Evolutionary conservation across 169 alveolate species (phyloP).

Genomic region (Eimeria necatrix): DNA sequence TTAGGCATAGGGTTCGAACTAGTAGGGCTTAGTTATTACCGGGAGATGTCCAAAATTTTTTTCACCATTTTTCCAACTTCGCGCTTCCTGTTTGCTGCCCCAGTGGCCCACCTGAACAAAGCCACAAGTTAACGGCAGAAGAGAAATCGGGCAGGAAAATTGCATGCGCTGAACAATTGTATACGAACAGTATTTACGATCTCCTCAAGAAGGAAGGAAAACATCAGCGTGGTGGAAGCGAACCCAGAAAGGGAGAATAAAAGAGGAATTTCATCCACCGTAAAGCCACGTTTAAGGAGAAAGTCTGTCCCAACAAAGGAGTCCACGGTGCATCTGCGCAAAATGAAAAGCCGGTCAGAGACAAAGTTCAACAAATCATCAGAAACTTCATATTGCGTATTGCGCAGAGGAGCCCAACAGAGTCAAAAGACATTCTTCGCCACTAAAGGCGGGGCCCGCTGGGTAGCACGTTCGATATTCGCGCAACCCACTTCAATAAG

Average conservation of each 20-base stretch:
- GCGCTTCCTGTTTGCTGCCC: slow-evolving; percentile 64
- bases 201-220: neutral
- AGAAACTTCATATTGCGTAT: neutral
- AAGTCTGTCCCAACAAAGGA: slow-evolving; percentile 74
- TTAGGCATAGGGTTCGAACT: neutral
- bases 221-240: neutral
- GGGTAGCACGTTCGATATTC: too few species aligned
- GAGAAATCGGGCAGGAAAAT: too few species aligned
- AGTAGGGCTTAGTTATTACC: neutral
- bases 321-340: slow-evolving; percentile 73
- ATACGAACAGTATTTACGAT: too few species aligned
- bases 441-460: too few species aligned
- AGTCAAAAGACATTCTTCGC: too few species aligned
- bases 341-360: neutral
- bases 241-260: slow-evolving; percentile 65
- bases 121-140: neutral
- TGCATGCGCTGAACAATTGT: too few species aligned
- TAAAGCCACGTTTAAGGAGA: slow-evolving; percentile 67
- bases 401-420: too few species aligned
- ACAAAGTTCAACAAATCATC: neutral
- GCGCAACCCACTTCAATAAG: too few species aligned
- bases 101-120: slow-evolving; percentile 78
- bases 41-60: slow-evolving; percentile 63
- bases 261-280: slow-evolving; percentile 18
- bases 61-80: slow-evolving; percentile 70